These are phyloP conservation scores for Abortiporus biennis DNA, from an alignment of 1,284 basidiomycete species.

Conservation along the genomic window DNA sequence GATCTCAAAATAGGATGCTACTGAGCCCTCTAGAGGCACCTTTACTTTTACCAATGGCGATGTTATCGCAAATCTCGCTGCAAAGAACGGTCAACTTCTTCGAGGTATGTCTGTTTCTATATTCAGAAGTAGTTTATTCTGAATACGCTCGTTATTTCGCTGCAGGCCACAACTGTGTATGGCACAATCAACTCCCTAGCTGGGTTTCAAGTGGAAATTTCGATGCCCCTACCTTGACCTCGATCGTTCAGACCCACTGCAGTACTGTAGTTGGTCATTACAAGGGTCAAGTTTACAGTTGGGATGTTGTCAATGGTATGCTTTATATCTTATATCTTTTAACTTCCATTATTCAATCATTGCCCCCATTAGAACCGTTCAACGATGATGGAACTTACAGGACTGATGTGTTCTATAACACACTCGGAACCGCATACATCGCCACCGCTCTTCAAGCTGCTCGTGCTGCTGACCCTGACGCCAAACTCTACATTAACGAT, in stretches of 20 bases:
- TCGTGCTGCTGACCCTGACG: slow-evolving; percentile 36
- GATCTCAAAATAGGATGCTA: slow-evolving; percentile 38
- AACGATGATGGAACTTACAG: slow-evolving; percentile 54
- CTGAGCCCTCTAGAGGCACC: slow-evolving; percentile 40
- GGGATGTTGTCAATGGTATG: slow-evolving; percentile 35
- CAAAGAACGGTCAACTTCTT: slow-evolving; percentile 18
- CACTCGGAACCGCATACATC: slow-evolving; percentile 37
- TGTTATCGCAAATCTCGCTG: slow-evolving; percentile 37
- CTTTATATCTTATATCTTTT: neutral
- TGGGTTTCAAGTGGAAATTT: slow-evolving; percentile 44
- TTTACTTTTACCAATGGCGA: slow-evolving; percentile 45
- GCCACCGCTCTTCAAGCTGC: slow-evolving; percentile 38
- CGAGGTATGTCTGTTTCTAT: slow-evolving; percentile 32
- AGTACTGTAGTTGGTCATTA: slow-evolving; percentile 41
- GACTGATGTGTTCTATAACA: slow-evolving; percentile 39
- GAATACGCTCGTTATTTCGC: neutral
- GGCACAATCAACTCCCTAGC: slow-evolving; percentile 47
- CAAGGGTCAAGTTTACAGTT: slow-evolving; percentile 40
- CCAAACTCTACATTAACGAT: slow-evolving; percentile 44
- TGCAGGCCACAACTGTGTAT: slow-evolving; percentile 43
- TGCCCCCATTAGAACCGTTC: slow-evolving; percentile 35
- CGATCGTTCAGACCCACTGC: slow-evolving; percentile 40
- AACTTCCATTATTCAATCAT: neutral
- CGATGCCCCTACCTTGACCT: slow-evolving; percentile 33
- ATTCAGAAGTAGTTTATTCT: neutral